phyloP scores from a whole-genome alignment of 1,139 yeast genomes.

The Protomyces inundatus region DNA sequence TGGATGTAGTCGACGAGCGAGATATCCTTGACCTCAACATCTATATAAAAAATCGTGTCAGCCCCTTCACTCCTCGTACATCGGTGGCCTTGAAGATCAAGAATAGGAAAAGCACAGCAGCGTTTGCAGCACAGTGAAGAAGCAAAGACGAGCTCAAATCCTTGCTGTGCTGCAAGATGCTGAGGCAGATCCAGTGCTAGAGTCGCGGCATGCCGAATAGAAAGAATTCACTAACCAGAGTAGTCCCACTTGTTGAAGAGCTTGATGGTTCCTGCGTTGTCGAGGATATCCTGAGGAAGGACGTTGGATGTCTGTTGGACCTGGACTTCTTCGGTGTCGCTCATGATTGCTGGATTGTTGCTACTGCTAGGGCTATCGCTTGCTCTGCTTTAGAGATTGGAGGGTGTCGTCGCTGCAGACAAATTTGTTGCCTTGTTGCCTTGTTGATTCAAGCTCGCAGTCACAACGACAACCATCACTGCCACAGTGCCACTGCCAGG shows the following conservation, averaged over 20 bases:
- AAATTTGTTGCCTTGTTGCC: neutral
- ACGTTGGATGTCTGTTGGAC: constrained; percentile 22
- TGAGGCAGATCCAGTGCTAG: neutral
- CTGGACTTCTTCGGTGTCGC: constrained; percentile 25
- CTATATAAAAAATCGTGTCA: constrained; percentile 54
- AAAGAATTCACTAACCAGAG: constrained; percentile 41
- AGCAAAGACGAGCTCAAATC: neutral
- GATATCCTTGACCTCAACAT: constrained; percentile 87
- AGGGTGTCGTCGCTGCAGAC: neutral
- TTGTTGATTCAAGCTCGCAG: neutral
- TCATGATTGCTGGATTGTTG: constrained; percentile 5
- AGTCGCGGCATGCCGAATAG: neutral
- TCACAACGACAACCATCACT: neutral
- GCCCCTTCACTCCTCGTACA: constrained; percentile 28
- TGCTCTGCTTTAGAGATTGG: neutral
- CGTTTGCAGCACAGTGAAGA: constrained; percentile 38
- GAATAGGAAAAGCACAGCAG: neutral
- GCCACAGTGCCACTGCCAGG: too few species aligned
- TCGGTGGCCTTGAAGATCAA: constrained; percentile 15
- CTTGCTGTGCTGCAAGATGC: too few species aligned
- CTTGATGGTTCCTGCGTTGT: constrained; percentile 93
- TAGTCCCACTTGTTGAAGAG: constrained; percentile 99
- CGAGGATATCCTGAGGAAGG: constrained; percentile 95
- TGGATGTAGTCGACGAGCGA: constrained; percentile 95
- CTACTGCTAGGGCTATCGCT: neutral